phyloP scores from a whole-genome alignment of 2,329 filamentous ascomycete genomes.

The Emergomyces pasteurianus region DNA sequence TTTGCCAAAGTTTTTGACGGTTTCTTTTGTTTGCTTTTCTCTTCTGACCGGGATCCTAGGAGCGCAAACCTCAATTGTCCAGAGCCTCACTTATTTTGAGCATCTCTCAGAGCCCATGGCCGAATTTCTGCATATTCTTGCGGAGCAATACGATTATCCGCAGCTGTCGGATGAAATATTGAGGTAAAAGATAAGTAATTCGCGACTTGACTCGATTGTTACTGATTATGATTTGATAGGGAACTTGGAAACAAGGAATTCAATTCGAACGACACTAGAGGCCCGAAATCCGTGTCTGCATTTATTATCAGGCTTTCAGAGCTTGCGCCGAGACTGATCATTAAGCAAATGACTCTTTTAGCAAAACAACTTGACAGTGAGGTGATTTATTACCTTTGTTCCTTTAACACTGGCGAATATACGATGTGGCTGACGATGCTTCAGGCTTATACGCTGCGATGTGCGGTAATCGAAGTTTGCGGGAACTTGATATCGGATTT shows the following conservation, averaged over 20 bases:
- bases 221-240: slow-evolving; percentile 28
- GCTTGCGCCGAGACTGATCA: slow-evolving; percentile 77
- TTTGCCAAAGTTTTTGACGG: neutral
- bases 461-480: slow-evolving; percentile 90
- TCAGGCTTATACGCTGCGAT: slow-evolving; percentile 82
- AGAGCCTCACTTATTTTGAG: slow-evolving; percentile 96
- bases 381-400: slow-evolving; percentile 33
- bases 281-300: slow-evolving; percentile 88
- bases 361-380: slow-evolving; percentile 95
- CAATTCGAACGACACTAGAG: slow-evolving; percentile 88
- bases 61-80: slow-evolving; percentile 94
- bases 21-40: neutral
- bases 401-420: neutral
- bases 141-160: slow-evolving; percentile 95
- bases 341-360: slow-evolving; percentile 93
- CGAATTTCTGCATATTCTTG: slow-evolving; percentile 89
- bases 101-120: slow-evolving; percentile 99
- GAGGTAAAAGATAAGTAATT: slow-evolving; percentile 29
- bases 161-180: slow-evolving; percentile 90
- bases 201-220: neutral
- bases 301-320: slow-evolving; percentile 93
- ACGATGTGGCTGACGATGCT: slow-evolving; percentile 7
- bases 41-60: slow-evolving; percentile 40
- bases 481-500: slow-evolving; percentile 88
- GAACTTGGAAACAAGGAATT: slow-evolving; percentile 97